Base-by-base conservation (phyloP, 1,284 basidiomycete species). In the Pholiota adiposa region DNA sequence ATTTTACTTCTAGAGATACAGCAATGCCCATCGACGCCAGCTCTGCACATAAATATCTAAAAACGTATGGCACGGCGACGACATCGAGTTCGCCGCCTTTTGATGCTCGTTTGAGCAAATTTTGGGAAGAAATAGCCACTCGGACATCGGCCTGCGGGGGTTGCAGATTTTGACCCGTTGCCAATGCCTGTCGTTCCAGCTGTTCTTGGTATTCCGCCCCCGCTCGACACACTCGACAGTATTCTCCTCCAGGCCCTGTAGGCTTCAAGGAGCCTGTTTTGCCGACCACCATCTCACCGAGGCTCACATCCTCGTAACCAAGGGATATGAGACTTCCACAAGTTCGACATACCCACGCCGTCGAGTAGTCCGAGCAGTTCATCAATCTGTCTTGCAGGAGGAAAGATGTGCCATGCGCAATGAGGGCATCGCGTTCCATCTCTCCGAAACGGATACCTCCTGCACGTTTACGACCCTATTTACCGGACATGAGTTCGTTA, bases 361-460 rank as follows among this genome's bases (percentile, higher is more conserved):
- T 98, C 34, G 96, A 97, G 76, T 99, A 99, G 77, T 99, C 97
- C 41, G 97, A 99, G 74, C 97, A 99, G 78, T 99, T 99, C 97
- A 99, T 99, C 72, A 99, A 79, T 56, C 97, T 86, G 75, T 99
- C 97, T 81, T 99, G 97, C 23, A 99, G 85, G 48, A 99, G 84
- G 89, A 97, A 99, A 5, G 94, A 95, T 4, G 97, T 98, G 43
- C 97, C 97, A 77, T 99, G 97, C 3, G 97, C 97, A 67, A 99
- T 94, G 54, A 99, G 84, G 14, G 97, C 97, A 73, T 99, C 97
- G 60, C 97, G 93, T 77, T 99, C 97, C 97, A 99, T 99, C 79
- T 99, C 97, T 69, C 97, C 97, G 76, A 99, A 99, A 64, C 97
- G 96, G 70, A 99, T 99, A 75, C 97, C 97, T 72, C 97, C 97